Conservation (phyloP, 1,284 basidiomycete genomes). For the Agaricales sp. region DNA sequence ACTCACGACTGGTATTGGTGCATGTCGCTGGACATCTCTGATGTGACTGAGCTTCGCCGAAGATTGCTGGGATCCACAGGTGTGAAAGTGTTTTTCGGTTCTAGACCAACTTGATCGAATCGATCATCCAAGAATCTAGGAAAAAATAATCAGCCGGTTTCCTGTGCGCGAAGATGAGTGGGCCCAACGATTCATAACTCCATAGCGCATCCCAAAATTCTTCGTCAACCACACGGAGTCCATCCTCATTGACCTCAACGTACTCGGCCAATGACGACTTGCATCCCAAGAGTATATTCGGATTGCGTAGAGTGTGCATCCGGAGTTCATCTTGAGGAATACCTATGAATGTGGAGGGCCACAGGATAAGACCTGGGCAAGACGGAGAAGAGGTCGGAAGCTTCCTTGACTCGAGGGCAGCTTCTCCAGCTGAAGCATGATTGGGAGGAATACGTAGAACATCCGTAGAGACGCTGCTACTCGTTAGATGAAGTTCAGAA, state of each 20-base stretch:
- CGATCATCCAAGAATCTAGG: neutral
- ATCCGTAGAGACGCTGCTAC: conserved; percentile 1
- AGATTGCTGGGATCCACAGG: too few species aligned
- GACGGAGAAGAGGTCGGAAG: neutral
- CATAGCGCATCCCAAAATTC: neutral
- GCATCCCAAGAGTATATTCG: neutral
- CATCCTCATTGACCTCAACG: neutral
- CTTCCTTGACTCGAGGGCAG: neutral
- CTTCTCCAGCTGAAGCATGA: neutral
- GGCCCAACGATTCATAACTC: neutral
- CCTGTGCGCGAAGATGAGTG: neutral
- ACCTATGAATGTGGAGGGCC: neutral
- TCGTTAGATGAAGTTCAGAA: conserved; percentile 22
- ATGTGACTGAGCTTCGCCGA: neutral
- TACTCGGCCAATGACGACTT: neutral
- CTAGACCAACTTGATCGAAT: neutral
- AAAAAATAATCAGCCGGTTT: neutral
- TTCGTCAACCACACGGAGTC: neutral
- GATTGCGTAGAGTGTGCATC: neutral
- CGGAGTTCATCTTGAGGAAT: neutral
- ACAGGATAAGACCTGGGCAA: neutral
- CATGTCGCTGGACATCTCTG: neutral
- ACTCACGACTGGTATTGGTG: neutral
- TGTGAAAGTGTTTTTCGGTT: too few species aligned
- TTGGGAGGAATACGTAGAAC: too few species aligned